Percentiles rank a stretch among this genome's conserved stretches.
phyloP scores from a whole-genome alignment of 2,329 filamentous ascomycete genomes.

The Aspergillus flavus region DNA sequence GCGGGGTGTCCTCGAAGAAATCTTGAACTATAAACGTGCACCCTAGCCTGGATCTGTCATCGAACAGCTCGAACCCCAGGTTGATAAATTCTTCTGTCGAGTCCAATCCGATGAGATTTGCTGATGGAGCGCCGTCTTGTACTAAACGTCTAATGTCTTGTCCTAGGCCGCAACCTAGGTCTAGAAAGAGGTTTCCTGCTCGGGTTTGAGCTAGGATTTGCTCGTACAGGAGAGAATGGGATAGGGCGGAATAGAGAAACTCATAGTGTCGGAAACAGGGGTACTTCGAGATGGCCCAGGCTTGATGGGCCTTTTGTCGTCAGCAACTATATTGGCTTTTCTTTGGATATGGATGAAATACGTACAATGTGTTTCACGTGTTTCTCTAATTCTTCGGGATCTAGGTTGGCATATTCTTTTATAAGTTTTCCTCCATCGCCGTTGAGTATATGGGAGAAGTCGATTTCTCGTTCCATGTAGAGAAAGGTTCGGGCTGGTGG shows the following conservation, averaged over 20 bases:
- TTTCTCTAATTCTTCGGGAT: background rate
- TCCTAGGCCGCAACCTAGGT: slow-evolving; percentile 5
- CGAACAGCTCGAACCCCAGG: slow-evolving; percentile 10
- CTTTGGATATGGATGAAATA: background rate
- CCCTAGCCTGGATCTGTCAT: background rate
- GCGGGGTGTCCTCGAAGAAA: background rate
- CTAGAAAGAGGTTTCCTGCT: background rate
- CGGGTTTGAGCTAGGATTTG: background rate
- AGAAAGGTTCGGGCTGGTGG: background rate
- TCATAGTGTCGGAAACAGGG: background rate
- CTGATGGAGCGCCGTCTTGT: slow-evolving; percentile 4
- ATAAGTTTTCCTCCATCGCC: background rate
- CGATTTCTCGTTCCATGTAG: background rate
- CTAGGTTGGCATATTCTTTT: background rate
- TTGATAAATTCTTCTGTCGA: background rate
- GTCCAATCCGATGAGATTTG: slow-evolving; percentile 5
- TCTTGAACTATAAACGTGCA: background rate
- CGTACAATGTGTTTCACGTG: background rate
- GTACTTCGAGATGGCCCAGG: background rate
- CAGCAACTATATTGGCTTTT: background rate
- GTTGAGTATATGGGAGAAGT: background rate
- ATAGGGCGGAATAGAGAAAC: background rate
- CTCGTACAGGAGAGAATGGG: background rate
- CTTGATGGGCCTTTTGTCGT: background rate
- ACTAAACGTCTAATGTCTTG: slow-evolving; percentile 2